Conservation (phyloP, 495 filamentous ascomycete genomes). For the Penicillium nucicola region DNA sequence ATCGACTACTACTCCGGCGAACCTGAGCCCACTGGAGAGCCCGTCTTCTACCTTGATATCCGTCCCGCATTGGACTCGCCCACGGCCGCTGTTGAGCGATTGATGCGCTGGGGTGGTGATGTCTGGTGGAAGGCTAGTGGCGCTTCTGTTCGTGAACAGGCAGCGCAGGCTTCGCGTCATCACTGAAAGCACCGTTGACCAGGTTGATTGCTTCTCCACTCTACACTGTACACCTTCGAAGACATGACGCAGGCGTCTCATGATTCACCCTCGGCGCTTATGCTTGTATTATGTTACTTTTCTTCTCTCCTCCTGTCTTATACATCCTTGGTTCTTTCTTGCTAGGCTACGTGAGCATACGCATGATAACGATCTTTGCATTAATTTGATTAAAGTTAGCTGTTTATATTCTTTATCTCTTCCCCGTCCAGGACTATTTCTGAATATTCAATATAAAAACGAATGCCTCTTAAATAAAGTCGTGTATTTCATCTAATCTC, state of each 20-base stretch:
- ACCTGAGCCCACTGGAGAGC: conserved; percentile 84
- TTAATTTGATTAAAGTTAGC: not conserved
- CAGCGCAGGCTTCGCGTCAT: conserved; percentile 14
- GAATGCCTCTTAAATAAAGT: not conserved
- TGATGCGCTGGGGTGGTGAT: conserved; percentile 88
- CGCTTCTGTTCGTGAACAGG: conserved; percentile 48
- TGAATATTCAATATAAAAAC: not conserved
- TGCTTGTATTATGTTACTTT: conserved; percentile 8
- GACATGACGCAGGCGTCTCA: conserved; percentile 29
- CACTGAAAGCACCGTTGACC: not conserved
- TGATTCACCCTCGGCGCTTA: conserved; percentile 1
- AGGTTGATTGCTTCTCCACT: conserved; percentile 25
- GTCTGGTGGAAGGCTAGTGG: conserved; percentile 91
- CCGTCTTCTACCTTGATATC: conserved; percentile 97
- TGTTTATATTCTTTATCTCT: not conserved
- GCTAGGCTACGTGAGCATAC: conserved; percentile 4
- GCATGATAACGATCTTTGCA: conserved; percentile 6
- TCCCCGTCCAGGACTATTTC: not conserved
- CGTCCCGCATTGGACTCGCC: conserved; percentile 86
- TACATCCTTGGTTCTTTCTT: conserved; percentile 6
- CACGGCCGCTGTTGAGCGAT: conserved; percentile 73
- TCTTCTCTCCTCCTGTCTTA: conserved; percentile 15
- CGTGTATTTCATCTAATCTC: not conserved
- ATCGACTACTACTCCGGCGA: conserved; percentile 96
- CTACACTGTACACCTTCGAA: conserved; percentile 22